These are phyloP conservation scores for Dictyostelium intermedium DNA, from an alignment of 78 protist species.

Conservation along the genomic window DNA sequence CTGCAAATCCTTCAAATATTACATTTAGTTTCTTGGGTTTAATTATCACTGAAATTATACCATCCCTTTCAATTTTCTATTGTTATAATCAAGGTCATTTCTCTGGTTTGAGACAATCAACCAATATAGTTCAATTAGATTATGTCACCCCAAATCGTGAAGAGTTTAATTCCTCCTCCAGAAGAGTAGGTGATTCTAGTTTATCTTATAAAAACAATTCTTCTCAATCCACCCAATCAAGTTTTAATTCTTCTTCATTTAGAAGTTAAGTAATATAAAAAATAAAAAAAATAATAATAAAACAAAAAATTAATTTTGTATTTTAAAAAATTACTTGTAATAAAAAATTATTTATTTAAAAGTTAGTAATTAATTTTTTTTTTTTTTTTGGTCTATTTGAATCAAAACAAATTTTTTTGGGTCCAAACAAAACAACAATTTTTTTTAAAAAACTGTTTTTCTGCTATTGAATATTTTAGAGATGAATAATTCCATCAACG, in stretches of 20 bases:
- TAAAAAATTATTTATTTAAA: no score
- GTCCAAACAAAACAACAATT: no score
- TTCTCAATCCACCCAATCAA: not conserved
- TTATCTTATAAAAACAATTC: not conserved
- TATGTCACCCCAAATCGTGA: constrained; percentile 1
- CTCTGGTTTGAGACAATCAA: constrained; percentile 22
- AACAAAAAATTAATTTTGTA: no score
- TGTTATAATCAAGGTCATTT: constrained; percentile 68
- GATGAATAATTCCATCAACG: no score
- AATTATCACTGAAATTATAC: constrained; percentile 48
- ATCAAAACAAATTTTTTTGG: no score
- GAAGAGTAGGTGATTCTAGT: not conserved
- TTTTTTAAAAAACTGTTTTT: no score
- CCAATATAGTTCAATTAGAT: not conserved
- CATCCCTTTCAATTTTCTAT: constrained; percentile 32
- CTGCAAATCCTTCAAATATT: constrained; percentile 53
- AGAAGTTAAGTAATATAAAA: not conserved
- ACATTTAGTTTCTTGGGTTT: constrained; percentile 62
- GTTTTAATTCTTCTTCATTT: not conserved
- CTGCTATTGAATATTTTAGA: no score
- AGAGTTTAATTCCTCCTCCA: not conserved
- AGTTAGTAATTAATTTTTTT: no score
- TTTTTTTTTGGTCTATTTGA: no score
- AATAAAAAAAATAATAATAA: no score
- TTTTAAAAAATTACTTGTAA: no score